Evolutionary conservation across 495 filamentous ascomycete genomes (phyloP).

Genomic region (Lindgomyces ingoldianus): DNA sequence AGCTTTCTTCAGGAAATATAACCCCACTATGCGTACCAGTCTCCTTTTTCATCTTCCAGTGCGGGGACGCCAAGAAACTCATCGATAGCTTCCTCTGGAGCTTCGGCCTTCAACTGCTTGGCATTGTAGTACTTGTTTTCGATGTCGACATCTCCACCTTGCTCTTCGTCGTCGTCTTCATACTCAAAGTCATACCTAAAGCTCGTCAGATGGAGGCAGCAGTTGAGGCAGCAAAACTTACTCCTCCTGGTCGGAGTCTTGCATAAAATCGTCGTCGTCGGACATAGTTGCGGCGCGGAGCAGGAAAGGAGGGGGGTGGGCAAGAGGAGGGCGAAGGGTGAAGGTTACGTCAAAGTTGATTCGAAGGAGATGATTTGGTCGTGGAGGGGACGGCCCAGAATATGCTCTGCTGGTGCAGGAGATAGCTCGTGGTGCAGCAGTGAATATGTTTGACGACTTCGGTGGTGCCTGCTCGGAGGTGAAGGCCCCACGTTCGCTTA

Average conservation of each 20-base stretch:
- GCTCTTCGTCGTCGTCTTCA: slow-evolving; percentile 84
- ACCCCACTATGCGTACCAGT: slow-evolving; percentile 73
- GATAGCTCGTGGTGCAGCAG: neutral
- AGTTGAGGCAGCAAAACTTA: slow-evolving; percentile 39
- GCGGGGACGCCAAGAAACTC: slow-evolving; percentile 87
- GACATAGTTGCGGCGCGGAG: slow-evolving; percentile 64
- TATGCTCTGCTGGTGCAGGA: neutral
- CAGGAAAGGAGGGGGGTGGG: neutral
- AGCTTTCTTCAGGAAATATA: neutral
- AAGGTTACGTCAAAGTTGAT: neutral
- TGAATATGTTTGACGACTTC: neutral
- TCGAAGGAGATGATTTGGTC: neutral
- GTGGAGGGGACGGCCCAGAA: neutral
- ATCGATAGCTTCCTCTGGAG: slow-evolving; percentile 83
- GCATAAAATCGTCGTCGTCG: slow-evolving; percentile 98
- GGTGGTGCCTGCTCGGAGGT: slow-evolving; percentile 3
- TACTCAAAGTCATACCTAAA: slow-evolving; percentile 94
- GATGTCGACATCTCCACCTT: slow-evolving; percentile 85
- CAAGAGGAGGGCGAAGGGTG: neutral
- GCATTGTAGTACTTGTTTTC: slow-evolving; percentile 99
- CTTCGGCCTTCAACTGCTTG: slow-evolving; percentile 88
- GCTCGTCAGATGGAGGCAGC: neutral
- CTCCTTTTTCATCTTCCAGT: slow-evolving; percentile 85
- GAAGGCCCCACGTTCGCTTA: slow-evolving; percentile 2
- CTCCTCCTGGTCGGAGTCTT: slow-evolving; percentile 93